phyloP scores from a whole-genome alignment of 106 monocot genomes.

The Cymbidium sinense region DNA sequence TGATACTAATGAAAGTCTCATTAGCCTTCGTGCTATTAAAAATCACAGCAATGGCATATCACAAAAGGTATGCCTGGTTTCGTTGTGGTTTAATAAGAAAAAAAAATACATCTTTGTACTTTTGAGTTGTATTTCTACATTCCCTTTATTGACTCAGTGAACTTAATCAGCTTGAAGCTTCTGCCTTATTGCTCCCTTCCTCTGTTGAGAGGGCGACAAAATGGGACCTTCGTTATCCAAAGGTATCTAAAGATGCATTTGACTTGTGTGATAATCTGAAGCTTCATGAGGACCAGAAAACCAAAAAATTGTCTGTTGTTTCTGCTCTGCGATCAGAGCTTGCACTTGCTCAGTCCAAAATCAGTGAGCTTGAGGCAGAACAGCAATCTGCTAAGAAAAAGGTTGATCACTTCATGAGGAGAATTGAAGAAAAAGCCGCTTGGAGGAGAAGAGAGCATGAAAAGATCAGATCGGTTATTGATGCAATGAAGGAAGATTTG shows the following conservation, averaged over 20 bases:
- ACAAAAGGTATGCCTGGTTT: slow-evolving; percentile 37
- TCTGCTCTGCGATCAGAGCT: slow-evolving; percentile 60
- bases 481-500: slow-evolving; percentile 66
- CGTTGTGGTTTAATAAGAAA: neutral
- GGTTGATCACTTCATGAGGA: slow-evolving; percentile 63
- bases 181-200: slow-evolving; percentile 26
- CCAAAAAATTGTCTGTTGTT: slow-evolving; percentile 19
- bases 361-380: slow-evolving; percentile 65
- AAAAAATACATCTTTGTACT: neutral
- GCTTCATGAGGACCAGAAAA: slow-evolving; percentile 51
- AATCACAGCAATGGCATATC: slow-evolving; percentile 20
- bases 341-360: slow-evolving; percentile 38
- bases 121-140: neutral
- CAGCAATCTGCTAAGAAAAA: slow-evolving; percentile 56
- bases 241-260: slow-evolving; percentile 28
- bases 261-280: slow-evolving; percentile 36
- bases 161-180: slow-evolving; percentile 40
- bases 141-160: neutral
- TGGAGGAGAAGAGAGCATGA: slow-evolving; percentile 68
- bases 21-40: neutral
- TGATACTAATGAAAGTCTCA: slow-evolving; percentile 15
- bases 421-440: slow-evolving; percentile 51
- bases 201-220: slow-evolving; percentile 77
- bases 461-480: slow-evolving; percentile 51
- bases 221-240: slow-evolving; percentile 56